phyloP scores from a whole-genome alignment of 2,329 filamentous ascomycete genomes.

The Corynespora cassiicola region DNA sequence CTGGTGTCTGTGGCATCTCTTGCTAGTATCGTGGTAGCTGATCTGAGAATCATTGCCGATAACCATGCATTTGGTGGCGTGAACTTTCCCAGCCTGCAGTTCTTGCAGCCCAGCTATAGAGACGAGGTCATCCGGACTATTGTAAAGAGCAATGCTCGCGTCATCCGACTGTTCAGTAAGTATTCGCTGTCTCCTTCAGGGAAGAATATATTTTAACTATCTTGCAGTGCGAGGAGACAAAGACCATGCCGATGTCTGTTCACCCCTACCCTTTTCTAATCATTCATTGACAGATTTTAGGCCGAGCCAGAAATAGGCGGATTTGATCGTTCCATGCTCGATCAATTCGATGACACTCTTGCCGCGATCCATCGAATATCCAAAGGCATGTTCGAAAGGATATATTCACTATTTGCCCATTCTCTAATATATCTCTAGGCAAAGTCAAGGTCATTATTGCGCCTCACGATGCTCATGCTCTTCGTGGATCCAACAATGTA shows the following conservation, averaged over 20 bases:
- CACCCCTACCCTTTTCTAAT: no score
- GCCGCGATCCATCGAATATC: slow-evolving; percentile 43
- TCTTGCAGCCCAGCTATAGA: slow-evolving; percentile 30
- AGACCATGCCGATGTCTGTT: slow-evolving; percentile 37
- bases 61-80: slow-evolving; percentile 43
- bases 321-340: slow-evolving; percentile 39
- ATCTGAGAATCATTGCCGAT: slow-evolving; percentile 35
- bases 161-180: slow-evolving; percentile 42
- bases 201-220: slow-evolving; percentile 13
- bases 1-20: slow-evolving; percentile 22
- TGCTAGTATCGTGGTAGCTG: slow-evolving; percentile 17
- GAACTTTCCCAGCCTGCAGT: slow-evolving; percentile 41
- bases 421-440: slow-evolving; percentile 20
- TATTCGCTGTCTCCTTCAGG: neutral
- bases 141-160: slow-evolving; percentile 35
- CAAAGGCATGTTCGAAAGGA: slow-evolving; percentile 23
- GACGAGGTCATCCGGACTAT: slow-evolving; percentile 37
- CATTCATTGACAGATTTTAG: slow-evolving; percentile 14
- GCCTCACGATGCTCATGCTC: slow-evolving; percentile 42
- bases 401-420: neutral
- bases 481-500: slow-evolving; percentile 35
- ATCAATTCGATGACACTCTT: slow-evolving; percentile 42
- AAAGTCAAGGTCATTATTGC: slow-evolving; percentile 44
- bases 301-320: slow-evolving; percentile 36
- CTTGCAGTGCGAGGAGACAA: slow-evolving; percentile 31